phyloP scores from a whole-genome alignment of 2,329 filamentous ascomycete genomes.

The Coleophoma cylindrospora region DNA sequence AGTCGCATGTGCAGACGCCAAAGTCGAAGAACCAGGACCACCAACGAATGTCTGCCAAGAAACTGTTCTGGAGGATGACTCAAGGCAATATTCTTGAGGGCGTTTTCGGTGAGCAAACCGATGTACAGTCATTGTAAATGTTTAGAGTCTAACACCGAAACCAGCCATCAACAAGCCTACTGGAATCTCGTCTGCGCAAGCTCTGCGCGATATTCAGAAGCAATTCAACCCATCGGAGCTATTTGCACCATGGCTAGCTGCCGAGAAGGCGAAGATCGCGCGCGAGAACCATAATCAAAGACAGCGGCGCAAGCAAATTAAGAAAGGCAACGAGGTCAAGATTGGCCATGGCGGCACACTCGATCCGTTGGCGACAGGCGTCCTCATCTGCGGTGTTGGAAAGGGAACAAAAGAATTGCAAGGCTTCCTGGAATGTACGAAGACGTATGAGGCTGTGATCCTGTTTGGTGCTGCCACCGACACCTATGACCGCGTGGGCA shows the following conservation, averaged over 20 bases:
- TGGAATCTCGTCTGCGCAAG: conserved; percentile 81
- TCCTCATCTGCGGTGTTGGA: conserved; percentile 84
- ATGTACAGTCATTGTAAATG: conserved; percentile 1
- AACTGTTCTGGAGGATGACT: conserved; percentile 22
- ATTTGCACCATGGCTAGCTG: conserved; percentile 73
- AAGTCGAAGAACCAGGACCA: not conserved
- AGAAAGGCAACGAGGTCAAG: conserved; percentile 70
- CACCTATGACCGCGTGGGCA: conserved; percentile 83
- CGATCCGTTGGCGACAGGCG: conserved; percentile 88
- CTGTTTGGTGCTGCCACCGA: conserved; percentile 91
- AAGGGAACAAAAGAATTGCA: conserved; percentile 79
- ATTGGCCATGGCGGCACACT: conserved; percentile 95
- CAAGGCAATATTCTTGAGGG: conserved; percentile 51
- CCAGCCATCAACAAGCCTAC: conserved; percentile 89
- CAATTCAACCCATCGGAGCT: conserved; percentile 76
- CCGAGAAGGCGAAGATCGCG: conserved; percentile 50
- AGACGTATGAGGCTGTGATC: conserved; percentile 85
- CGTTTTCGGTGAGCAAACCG: conserved; percentile 47
- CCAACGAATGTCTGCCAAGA: conserved; percentile 16
- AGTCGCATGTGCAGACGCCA: not conserved
- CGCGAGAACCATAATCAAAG: conserved; percentile 55
- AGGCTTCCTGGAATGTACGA: conserved; percentile 81
- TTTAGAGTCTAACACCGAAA: no score
- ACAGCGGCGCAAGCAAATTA: conserved; percentile 50
- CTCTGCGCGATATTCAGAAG: conserved; percentile 80